phyloP scores from a whole-genome alignment of 2,329 filamentous ascomycete genomes.

The Xylariaceae sp. region DNA sequence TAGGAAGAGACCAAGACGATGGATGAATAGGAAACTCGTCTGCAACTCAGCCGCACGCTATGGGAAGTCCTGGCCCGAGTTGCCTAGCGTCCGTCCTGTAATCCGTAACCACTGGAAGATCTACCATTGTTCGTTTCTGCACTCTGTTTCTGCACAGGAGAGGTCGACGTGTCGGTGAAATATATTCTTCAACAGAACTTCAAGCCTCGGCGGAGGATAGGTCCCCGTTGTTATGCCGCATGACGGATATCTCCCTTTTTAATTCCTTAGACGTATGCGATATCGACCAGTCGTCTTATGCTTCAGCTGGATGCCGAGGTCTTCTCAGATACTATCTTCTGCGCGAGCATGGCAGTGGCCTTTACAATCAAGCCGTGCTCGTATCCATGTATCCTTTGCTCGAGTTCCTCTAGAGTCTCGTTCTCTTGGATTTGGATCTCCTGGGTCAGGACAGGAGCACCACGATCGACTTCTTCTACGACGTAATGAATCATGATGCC shows the following conservation, averaged over 20 bases:
- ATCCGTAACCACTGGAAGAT: neutral
- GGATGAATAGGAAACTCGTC: neutral
- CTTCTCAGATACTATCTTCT: slow-evolving; percentile 24
- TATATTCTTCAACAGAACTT: slow-evolving; percentile 1
- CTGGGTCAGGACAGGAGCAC: slow-evolving; percentile 56
- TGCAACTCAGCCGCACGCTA: neutral
- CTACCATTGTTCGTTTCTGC: neutral
- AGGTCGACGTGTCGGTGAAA: neutral
- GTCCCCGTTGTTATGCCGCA: neutral
- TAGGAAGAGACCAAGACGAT: neutral
- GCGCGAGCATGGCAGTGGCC: slow-evolving; percentile 42
- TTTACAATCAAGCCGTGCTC: slow-evolving; percentile 66
- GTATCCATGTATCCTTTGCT: slow-evolving; percentile 57
- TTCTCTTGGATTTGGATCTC: slow-evolving; percentile 55
- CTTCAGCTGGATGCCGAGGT: slow-evolving; percentile 17
- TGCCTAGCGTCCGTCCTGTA: neutral
- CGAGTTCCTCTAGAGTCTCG: slow-evolving; percentile 53
- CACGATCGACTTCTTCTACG: slow-evolving; percentile 63
- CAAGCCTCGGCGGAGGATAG: slow-evolving; percentile 1
- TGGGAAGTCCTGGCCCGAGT: neutral
- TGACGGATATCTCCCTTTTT: slow-evolving; percentile 1
- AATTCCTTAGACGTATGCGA: neutral
- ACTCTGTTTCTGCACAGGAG: neutral
- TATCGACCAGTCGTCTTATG: neutral
- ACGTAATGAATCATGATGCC: slow-evolving; percentile 72